Evolutionary conservation across 352 stramenopile genomes (phyloP).

Genomic region (Plasmopara viticola): DNA sequence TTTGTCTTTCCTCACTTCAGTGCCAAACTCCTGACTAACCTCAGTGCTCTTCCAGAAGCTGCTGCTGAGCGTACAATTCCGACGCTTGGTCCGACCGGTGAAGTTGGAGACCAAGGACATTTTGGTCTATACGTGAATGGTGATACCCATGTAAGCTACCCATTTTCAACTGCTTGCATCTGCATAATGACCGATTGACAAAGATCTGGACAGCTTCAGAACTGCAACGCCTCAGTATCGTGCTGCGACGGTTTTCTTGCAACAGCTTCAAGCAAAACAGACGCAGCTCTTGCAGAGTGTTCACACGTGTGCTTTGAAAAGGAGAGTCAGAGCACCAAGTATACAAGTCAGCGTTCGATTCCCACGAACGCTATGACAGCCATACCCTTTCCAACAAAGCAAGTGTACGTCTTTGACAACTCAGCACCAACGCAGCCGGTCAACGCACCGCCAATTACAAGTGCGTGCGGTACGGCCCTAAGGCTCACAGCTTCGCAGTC

Average conservation of each 20-base stretch:
- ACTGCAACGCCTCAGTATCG: conserved; percentile 83
- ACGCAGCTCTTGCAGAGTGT: conserved; percentile 20
- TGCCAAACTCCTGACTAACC: conserved; percentile 65
- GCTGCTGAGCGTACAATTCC: conserved; percentile 25
- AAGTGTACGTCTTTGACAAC: conserved; percentile 23
- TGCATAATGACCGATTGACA: neutral
- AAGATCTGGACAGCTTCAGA: conserved; percentile 53
- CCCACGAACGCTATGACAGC: conserved; percentile 39
- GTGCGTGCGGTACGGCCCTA: conserved; percentile 58
- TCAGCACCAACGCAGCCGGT: conserved; percentile 6
- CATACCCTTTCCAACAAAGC: conserved; percentile 38
- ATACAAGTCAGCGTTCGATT: conserved; percentile 25
- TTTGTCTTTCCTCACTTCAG: conserved; percentile 74
- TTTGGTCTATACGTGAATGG: conserved; percentile 88
- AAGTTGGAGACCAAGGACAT: conserved; percentile 85
- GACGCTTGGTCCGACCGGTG: conserved; percentile 74
- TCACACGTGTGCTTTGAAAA: conserved; percentile 39
- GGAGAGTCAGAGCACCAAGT: conserved; percentile 35
- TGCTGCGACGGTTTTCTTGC: conserved; percentile 79
- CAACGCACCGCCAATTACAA: conserved; percentile 30
- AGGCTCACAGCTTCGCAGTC: conserved; percentile 72
- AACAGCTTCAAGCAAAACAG: conserved; percentile 5
- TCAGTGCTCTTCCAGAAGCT: conserved; percentile 36
- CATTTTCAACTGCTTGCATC: neutral
- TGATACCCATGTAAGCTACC: conserved; percentile 50